Conservation (phyloP, 352 stramenopile species). For the Phytophthora fragariaefolia region DNA sequence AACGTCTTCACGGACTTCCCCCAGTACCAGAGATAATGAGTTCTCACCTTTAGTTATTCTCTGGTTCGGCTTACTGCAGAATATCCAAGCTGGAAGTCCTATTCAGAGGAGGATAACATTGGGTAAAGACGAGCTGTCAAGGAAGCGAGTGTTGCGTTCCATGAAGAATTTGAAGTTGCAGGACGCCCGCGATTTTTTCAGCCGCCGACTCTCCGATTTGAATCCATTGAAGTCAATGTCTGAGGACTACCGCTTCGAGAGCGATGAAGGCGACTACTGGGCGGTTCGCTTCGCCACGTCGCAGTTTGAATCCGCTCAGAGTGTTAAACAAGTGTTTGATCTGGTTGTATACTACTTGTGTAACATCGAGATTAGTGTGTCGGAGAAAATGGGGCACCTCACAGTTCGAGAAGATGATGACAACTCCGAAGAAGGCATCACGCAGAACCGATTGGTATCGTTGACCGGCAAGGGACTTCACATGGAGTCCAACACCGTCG, state of each 20-base stretch:
- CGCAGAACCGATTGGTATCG: conserved; percentile 37
- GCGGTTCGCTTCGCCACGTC: conserved; percentile 37
- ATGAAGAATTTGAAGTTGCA: conserved; percentile 36
- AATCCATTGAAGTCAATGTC: conserved; percentile 35
- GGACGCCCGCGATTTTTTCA: conserved; percentile 28
- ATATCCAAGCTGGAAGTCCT: conserved; percentile 39
- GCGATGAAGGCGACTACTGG: conserved; percentile 33
- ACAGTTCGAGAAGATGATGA: conserved; percentile 52
- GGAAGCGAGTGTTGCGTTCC: conserved; percentile 11
- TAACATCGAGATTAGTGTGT: conserved; percentile 51
- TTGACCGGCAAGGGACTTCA: conserved; percentile 34
- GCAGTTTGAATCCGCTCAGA: conserved; percentile 31
- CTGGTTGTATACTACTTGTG: conserved; percentile 40
- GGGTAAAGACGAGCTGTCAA: conserved; percentile 19
- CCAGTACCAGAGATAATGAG: background rate
- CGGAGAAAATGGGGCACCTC: conserved; percentile 41
- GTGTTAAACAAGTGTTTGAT: conserved; percentile 47
- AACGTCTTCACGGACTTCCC: background rate
- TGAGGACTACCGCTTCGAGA: conserved; percentile 43
- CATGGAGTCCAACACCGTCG: conserved; percentile 44
- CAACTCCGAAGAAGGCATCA: conserved; percentile 27
- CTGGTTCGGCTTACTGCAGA: conserved; percentile 15
- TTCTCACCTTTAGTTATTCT: background rate
- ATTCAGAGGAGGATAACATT: conserved; percentile 37
- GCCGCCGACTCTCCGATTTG: conserved; percentile 20